Base-by-base conservation (phyloP, 2,329 filamentous ascomycete genomes). In the Colletotrichum falcatum region DNA sequence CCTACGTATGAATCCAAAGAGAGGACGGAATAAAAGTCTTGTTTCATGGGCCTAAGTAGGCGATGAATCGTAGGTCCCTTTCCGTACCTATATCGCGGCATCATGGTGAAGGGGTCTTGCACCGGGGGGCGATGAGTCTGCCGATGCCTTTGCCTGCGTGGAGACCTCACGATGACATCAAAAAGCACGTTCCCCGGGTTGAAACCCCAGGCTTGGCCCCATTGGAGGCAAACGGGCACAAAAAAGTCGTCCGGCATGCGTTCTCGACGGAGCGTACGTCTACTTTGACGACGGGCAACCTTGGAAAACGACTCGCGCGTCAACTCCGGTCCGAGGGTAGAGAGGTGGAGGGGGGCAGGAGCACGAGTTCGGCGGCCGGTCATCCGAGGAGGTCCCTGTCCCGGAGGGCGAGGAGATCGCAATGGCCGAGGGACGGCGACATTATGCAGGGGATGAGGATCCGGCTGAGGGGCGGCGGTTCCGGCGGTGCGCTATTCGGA, bases 211-310 rank as follows among this genome's bases (percentile, higher is more conserved):
- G n/a, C n/a, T n/a, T n/a, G n/a, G n/a, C n/a, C n/a, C n/a, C n/a
- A n/a, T n/a, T n/a, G n/a, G n/a, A n/a, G n/a, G n/a, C n/a, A n/a
- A n/a, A n/a, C n/a, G n/a, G n/a, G n/a, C n/a, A n/a, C n/a, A n/a
- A n/a, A n/a, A n/a, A n/a, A n/a, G n/a, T n/a, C n/a, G n/a, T n/a
- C n/a, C n/a, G n/a, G n/a, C n/a, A n/a, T 14, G 33, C 33, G 6
- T 76, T 8, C 80, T 85, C 49, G 84, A 86, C 61, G 83, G 84
- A 33, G 83, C 81, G 6, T 78, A 33, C 30, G 3, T 33, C 30
- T 33, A 7, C 30, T 33, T 33, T 33, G 30, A 33, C 30, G 30
- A 33, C 30, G 30, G 30, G n/a, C n/a, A n/a, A n/a, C n/a, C n/a
- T n/a, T n/a, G n/a, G n/a, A n/a, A n/a, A n/a, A n/a, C n/a, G 83